Base-by-base conservation (phyloP, 2,329 filamentous ascomycete genomes). In the Orbilia javanica region DNA sequence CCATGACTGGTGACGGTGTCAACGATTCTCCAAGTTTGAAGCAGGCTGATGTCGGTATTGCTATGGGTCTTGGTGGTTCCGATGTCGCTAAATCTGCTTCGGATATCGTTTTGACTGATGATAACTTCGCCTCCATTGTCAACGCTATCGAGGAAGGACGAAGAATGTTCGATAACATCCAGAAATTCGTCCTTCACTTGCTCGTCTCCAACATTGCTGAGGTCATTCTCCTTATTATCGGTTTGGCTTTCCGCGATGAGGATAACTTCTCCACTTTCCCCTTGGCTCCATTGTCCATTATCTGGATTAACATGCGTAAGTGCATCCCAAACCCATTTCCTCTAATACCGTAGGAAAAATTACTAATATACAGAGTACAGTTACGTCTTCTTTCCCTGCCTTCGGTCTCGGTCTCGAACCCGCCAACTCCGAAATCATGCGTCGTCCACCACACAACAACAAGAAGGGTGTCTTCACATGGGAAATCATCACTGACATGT, bases 1-100 rank as follows among this genome's bases (percentile, higher is more conserved):
- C 93, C 75, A 96, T 96, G 93, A 96, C 93, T 18, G 93, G 93
- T 74, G 93, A 96, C 81, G 93, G 93, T 55, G 93, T 96, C 79
- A 96, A 96, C 82, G 93, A 96, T 82, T 92, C 92, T 1, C 93
- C 93, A 0, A 93, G 92, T 3, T 87, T 96, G 36, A 92, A 93
- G 81, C 88, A 89, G 52, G 91, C 93, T 1, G 93, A 97, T 82
- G 92, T 97, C 4, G 93, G 92, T 80, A 97, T 96, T 80, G 93
- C 93, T 68, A 96, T 96, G 93, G 93, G 93, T n/a, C 86, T 88
- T 83, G 90, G 91, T 13, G 93, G 93, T 1, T 93, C 91, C 10
- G 93, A 96, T 81, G 93, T 96, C 5, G 93, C 93, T 79, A 96
- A 96, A 84, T 92, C 91, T 50, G 83, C 88, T 83, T 86, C 93